phyloP scores from a whole-genome alignment of 164 flowering plant species.

The Liquidambar formosana region DNA sequence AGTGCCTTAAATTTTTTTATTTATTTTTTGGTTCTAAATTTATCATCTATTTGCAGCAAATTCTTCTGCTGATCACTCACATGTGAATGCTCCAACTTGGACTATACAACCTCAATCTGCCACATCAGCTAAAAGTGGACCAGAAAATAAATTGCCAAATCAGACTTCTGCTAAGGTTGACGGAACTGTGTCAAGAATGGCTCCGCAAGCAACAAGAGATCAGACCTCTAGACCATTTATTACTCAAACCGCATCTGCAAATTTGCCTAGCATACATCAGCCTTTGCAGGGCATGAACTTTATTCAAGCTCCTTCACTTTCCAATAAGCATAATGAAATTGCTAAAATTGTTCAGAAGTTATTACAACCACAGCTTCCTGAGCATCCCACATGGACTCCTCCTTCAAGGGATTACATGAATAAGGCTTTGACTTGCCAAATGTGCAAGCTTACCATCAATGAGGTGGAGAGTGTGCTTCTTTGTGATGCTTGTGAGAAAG shows the following conservation, averaged over 20 bases:
- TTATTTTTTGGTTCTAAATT: background rate
- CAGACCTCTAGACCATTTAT: slow-evolving; percentile 38
- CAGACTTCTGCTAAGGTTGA: slow-evolving; percentile 37
- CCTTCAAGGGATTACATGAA: slow-evolving; percentile 94
- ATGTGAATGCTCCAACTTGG: slow-evolving; percentile 41
- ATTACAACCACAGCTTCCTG: slow-evolving; percentile 57
- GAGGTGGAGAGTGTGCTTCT: slow-evolving; percentile 76
- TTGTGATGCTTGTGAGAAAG: slow-evolving; percentile 96
- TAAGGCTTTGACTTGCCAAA: slow-evolving; percentile 71
- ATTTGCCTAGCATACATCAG: slow-evolving; percentile 37
- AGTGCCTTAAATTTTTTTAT: background rate
- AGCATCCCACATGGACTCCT: slow-evolving; percentile 72
- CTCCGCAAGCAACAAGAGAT: slow-evolving; percentile 45
- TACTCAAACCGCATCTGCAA: slow-evolving; percentile 43
- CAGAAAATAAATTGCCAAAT: slow-evolving; percentile 42
- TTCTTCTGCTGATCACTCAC: slow-evolving; percentile 44
- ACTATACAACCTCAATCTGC: slow-evolving; percentile 48
- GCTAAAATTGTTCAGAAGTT: slow-evolving; percentile 70
- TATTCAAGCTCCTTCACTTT: slow-evolving; percentile 37
- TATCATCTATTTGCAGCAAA: slow-evolving; percentile 39
- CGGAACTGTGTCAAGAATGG: slow-evolving; percentile 33
- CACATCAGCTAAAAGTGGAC: slow-evolving; percentile 34
- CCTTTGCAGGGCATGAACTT: slow-evolving; percentile 42
- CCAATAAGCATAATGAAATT: slow-evolving; percentile 62
- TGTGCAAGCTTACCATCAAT: slow-evolving; percentile 53